These are phyloP conservation scores for Fusarium sp. DNA, from an alignment of 2,329 filamentous ascomycete genomes.

Conservation along the genomic window DNA sequence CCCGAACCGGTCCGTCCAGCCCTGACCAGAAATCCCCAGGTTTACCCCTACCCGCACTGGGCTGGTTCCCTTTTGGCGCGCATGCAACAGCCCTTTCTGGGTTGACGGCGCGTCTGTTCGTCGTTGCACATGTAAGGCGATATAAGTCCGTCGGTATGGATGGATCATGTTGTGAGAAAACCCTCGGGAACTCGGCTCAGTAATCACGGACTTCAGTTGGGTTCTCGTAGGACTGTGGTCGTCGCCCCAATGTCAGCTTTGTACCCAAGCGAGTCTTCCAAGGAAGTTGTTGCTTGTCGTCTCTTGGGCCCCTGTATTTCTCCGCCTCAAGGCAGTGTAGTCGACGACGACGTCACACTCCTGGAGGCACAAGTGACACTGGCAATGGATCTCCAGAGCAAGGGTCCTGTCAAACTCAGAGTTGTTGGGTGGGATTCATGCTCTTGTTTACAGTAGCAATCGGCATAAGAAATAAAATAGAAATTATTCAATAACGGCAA, in stretches of 20 bases:
- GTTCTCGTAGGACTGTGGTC: not conserved
- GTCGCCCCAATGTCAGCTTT: not conserved
- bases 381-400: constrained; percentile 11
- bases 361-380: not conserved
- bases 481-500: not conserved
- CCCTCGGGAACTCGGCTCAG: not conserved
- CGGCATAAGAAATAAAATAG: not conserved
- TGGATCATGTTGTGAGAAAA: not conserved
- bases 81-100: not conserved
- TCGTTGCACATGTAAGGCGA: not conserved
- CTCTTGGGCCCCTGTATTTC: not conserved
- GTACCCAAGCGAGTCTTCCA: not conserved
- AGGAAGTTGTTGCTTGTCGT: not conserved
- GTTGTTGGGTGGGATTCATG: constrained; percentile 17
- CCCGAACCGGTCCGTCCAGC: constrained; percentile 36
- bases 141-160: not conserved
- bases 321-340: not conserved
- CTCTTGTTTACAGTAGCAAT: constrained; percentile 1
- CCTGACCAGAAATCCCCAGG: constrained; percentile 32
- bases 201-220: not conserved
- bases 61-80: not conserved
- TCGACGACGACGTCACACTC: constrained; percentile 28
- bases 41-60: constrained; percentile 29
- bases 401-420: constrained; percentile 2
- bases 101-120: not conserved